Evolutionary conservation across 1,139 yeast species (phyloP), one percentile per base, ranked within the genome.

Genomic region (Spencermartinsiella ligniputridi): DNA sequence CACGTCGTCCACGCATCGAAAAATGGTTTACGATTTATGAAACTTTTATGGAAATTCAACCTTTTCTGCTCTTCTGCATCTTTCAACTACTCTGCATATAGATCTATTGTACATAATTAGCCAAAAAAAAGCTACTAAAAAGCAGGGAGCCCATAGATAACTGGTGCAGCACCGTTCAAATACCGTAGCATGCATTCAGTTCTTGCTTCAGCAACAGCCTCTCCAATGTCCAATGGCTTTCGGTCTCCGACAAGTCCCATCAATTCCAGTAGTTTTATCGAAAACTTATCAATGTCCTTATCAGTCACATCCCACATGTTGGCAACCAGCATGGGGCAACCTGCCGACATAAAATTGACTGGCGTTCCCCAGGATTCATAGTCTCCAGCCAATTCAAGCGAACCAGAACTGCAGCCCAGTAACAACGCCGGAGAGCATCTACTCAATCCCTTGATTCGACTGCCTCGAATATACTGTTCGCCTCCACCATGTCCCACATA

Each of bases 291-390:
- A 44, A 89, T 87, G 61, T 92, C 98, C 56, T 86, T 89, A 63
- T 92, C 98, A 0, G 97, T 92, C 3, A 92, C 97, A 64, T 89
- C 97, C 98, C 98, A 92, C 52, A 92, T 67, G 58, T 88, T 89
- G 0, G 88, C 96, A 35, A 92, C 67, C 1, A 88, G 74, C 80
- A 85, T 75, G 0, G 95, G 94, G 39, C 88, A 78, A 0, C 95
- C 95, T 25, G 92, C 92, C 3, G 76, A 68, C 29, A 90, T 61
- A 72, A 90, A 89, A 44, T 84, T 81, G 54, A 78, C 75, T 0
- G 87, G 75, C 4, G 89, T 84, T 0, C 97, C 96, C 57, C 76
- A 74, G 0, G 95, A 83, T 51, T 81, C 88, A 47, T 84, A 71
- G 9, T 72, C 62, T 2, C 94, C 90, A 48, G 76, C 74, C 13